phyloP scores from a whole-genome alignment of 192 early-diverging fungal species.

The Piromyces sp. region DNA sequence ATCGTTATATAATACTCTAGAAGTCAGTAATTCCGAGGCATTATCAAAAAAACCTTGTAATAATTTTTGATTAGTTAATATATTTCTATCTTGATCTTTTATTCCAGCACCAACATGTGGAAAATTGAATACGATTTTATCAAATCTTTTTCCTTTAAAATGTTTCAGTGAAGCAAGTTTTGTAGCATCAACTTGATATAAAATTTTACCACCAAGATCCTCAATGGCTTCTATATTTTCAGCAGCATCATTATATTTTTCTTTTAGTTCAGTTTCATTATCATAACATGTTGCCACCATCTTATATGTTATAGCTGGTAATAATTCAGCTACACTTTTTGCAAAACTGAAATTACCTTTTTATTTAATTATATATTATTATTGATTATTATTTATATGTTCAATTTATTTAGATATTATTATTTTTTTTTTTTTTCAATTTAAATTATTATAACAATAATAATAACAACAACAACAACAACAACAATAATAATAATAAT shows the following conservation, averaged over 20 bases:
- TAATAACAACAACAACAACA: neutral
- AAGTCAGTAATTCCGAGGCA: constrained; percentile 28
- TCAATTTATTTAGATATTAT: no score
- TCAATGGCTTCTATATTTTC: constrained; percentile 44
- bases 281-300: constrained; percentile 67
- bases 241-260: constrained; percentile 62
- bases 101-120: constrained; percentile 79
- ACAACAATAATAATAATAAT: neutral
- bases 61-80: constrained; percentile 57
- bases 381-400: no score
- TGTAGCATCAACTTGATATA: constrained; percentile 24
- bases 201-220: constrained; percentile 42
- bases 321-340: constrained; percentile 34
- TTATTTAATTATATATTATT: no score
- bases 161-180: constrained; percentile 39
- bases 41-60: constrained; percentile 44
- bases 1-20: neutral
- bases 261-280: constrained; percentile 30
- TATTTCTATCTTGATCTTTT: constrained; percentile 79
- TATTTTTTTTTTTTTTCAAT: no score
- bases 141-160: constrained; percentile 53
- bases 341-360: constrained; percentile 86
- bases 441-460: no score
- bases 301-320: constrained; percentile 32
- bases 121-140: constrained; percentile 88